phyloP scores from a whole-genome alignment of 2,329 filamentous ascomycete genomes.

The Pestalotiopsis sp. region DNA sequence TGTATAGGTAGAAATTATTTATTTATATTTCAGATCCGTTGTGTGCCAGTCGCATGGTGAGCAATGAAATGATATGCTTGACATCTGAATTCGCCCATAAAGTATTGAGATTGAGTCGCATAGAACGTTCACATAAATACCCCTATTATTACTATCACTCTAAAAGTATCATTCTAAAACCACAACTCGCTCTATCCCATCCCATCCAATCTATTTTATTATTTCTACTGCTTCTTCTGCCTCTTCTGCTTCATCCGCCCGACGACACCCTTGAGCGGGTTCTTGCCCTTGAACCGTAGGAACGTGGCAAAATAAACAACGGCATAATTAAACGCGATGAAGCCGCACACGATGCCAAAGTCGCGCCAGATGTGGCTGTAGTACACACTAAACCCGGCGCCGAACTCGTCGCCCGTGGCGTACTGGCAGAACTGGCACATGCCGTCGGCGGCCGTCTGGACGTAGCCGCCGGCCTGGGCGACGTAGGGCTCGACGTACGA shows the following conservation, averaged over 20 bases:
- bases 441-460: slow-evolving; percentile 54
- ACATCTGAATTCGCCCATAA: background rate
- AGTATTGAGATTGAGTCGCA: background rate
- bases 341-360: slow-evolving; percentile 66
- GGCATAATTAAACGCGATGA: slow-evolving; percentile 63
- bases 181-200: no score
- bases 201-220: background rate
- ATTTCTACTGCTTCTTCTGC: background rate
- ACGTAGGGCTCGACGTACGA: slow-evolving; percentile 57
- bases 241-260: slow-evolving; percentile 23
- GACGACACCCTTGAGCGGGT: slow-evolving; percentile 34
- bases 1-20: slow-evolving; percentile 5
- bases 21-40: background rate
- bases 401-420: slow-evolving; percentile 61
- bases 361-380: slow-evolving; percentile 65
- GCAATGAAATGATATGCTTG: no score
- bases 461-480: slow-evolving; percentile 59
- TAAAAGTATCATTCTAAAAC: background rate
- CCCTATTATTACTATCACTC: background rate
- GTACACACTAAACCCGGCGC: slow-evolving; percentile 59
- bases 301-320: slow-evolving; percentile 41
- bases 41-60: no score
- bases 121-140: background rate
- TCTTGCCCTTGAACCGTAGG: slow-evolving; percentile 40
- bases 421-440: slow-evolving; percentile 68